These are phyloP conservation scores for Neopestalotiopsis clavispora DNA, from an alignment of 2,329 filamentous ascomycete species.

Conservation along the genomic window DNA sequence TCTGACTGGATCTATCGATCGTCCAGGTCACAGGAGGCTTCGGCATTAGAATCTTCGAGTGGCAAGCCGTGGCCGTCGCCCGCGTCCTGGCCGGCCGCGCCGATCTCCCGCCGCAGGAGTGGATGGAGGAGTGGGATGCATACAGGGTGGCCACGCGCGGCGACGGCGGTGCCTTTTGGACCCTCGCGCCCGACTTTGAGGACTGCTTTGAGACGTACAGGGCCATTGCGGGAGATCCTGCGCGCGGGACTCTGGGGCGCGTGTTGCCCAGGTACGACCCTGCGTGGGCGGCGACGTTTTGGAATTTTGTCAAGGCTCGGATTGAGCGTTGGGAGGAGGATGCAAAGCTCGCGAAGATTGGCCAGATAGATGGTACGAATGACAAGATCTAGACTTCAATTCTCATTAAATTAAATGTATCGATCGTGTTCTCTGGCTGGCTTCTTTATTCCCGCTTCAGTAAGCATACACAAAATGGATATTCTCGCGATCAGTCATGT, in stretches of 20 bases:
- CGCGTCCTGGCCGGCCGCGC: slow-evolving; percentile 60
- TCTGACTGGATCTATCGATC: too few species aligned
- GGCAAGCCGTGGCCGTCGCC: slow-evolving; percentile 67
- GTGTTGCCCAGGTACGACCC: slow-evolving; percentile 16
- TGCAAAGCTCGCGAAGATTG: neutral
- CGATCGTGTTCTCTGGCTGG: neutral
- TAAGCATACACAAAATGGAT: neutral
- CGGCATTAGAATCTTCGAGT: slow-evolving; percentile 53
- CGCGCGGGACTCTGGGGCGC: slow-evolving; percentile 13
- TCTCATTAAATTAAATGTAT: too few species aligned
- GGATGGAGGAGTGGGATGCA: slow-evolving; percentile 61
- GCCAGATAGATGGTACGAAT: neutral
- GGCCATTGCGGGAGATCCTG: slow-evolving; percentile 45
- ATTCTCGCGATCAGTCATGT: neutral
- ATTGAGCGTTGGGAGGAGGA: slow-evolving; percentile 15
- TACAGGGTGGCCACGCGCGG: slow-evolving; percentile 58
- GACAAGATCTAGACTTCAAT: too few species aligned
- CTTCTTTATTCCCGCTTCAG: neutral
- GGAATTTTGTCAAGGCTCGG: slow-evolving; percentile 6
- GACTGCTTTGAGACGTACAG: slow-evolving; percentile 66
- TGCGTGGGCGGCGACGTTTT: slow-evolving; percentile 11
- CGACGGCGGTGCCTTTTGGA: slow-evolving; percentile 60
- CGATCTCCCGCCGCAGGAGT: slow-evolving; percentile 50
- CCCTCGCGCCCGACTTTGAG: slow-evolving; percentile 66
- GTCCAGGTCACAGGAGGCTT: slow-evolving; percentile 56